Conservation (phyloP, 1,139 yeast genomes). For the Saccharomyces hybrid region DNA sequence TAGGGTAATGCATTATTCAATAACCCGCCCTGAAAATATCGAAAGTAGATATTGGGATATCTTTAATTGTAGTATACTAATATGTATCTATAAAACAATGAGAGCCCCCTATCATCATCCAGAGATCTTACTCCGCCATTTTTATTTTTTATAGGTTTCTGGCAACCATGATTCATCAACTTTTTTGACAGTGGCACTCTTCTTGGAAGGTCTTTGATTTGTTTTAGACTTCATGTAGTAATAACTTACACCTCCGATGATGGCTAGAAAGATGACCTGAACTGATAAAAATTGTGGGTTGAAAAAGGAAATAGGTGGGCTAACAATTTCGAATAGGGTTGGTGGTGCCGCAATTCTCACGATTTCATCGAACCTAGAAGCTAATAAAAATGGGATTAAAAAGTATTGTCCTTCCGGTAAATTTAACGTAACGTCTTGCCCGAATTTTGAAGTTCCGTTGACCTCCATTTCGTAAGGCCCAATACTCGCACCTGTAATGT, state of each 20-base stretch:
- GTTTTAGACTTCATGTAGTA: slow-evolving; percentile 38
- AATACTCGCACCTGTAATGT: slow-evolving; percentile 56
- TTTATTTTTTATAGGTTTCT: slow-evolving; percentile 38
- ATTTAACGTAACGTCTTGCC: slow-evolving; percentile 49
- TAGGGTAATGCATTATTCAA: background rate
- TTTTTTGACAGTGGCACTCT: slow-evolving; percentile 24
- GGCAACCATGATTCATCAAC: slow-evolving; percentile 57
- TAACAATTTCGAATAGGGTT: slow-evolving; percentile 52
- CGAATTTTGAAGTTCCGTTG: slow-evolving; percentile 44
- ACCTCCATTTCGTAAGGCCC: slow-evolving; percentile 53
- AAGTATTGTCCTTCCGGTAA: slow-evolving; percentile 53
- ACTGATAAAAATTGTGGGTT: slow-evolving; percentile 66
- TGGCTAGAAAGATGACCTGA: slow-evolving; percentile 45
- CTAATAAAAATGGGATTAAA: slow-evolving; percentile 53
- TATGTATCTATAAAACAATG: background rate
- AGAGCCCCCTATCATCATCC: background rate
- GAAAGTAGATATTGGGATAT: background rate
- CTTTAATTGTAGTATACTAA: background rate
- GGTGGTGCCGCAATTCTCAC: slow-evolving; percentile 53
- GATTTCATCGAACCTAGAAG: slow-evolving; percentile 46
- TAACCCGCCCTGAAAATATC: background rate
- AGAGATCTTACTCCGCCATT: background rate
- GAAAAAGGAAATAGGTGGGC: slow-evolving; percentile 60
- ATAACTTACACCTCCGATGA: slow-evolving; percentile 48
- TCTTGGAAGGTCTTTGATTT: slow-evolving; percentile 24